Percentiles rank a stretch among this genome's conserved stretches.
Evolutionary conservation across 768 basidiomycete genomes (phyloP).

Genomic region (Asterophora lycoperdoides): DNA sequence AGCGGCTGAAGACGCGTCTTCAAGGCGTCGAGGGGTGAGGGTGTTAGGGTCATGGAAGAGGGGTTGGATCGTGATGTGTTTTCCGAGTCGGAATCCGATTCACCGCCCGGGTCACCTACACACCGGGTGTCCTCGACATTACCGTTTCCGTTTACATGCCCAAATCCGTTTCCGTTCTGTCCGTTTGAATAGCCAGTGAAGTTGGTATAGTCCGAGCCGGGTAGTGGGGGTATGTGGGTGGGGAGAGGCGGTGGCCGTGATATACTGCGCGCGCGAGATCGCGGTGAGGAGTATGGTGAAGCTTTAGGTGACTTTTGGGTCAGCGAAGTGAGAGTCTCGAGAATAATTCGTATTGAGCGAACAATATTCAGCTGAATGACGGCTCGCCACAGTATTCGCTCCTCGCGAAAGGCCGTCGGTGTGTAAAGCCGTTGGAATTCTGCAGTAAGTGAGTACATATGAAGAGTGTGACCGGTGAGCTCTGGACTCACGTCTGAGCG

Average conservation of each 20-base stretch:
- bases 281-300: conserved; percentile 35
- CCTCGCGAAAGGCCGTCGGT: conserved; percentile 69
- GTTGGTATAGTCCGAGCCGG: conserved; percentile 11
- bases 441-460: conserved; percentile 25
- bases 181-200: conserved; percentile 6
- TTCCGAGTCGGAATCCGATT: conserved; percentile 24
- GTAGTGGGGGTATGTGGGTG: conserved; percentile 18
- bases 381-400: conserved; percentile 77
- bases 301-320: conserved; percentile 29
- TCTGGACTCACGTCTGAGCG: conserved; percentile 63
- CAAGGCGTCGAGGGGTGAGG: conserved; percentile 48
- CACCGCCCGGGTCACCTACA: conserved; percentile 18
- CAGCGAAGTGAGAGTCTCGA: conserved; percentile 47
- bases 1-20: conserved; percentile 62
- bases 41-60: conserved; percentile 22
- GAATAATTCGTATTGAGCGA: conserved; percentile 69
- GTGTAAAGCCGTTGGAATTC: conserved; percentile 77
- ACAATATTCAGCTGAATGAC: conserved; percentile 83
- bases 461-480: background rate
- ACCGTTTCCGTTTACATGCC: conserved; percentile 4
- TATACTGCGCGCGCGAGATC: conserved; percentile 30
- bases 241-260: conserved; percentile 26
- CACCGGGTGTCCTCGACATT: conserved; percentile 9
- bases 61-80: conserved; percentile 22
- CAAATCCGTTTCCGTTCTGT: conserved; percentile 1